Evolutionary conservation across 768 basidiomycete species (phyloP).

Genomic region (Pisolithus orientalis): DNA sequence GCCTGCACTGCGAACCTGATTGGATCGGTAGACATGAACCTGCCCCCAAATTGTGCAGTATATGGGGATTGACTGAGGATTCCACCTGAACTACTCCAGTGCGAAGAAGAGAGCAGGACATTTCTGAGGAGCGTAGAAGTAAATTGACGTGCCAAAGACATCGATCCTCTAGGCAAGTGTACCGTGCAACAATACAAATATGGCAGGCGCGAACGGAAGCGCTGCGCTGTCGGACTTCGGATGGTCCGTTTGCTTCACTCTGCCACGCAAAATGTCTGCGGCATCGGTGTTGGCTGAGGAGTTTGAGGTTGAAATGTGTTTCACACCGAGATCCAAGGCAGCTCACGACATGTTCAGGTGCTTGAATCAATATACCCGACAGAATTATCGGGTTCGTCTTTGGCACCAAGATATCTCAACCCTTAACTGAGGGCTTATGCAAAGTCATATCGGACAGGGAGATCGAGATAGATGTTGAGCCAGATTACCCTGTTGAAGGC

Average conservation of each 20-base stretch:
- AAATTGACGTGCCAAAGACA: constrained; percentile 18
- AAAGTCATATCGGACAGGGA: constrained; percentile 82
- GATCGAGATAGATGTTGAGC: constrained; percentile 81
- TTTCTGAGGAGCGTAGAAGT: constrained; percentile 9
- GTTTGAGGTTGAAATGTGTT: constrained; percentile 60
- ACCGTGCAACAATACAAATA: constrained; percentile 5
- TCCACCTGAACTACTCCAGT: neutral
- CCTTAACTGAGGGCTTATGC: constrained; percentile 41
- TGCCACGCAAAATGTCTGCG: constrained; percentile 44
- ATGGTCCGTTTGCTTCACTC: neutral
- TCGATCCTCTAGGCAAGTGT: neutral
- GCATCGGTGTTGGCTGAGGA: constrained; percentile 73
- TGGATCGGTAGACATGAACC: neutral
- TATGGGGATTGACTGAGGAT: neutral
- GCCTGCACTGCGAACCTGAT: neutral
- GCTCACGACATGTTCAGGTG: constrained; percentile 46
- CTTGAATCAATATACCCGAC: constrained; percentile 95
- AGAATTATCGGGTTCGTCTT: constrained; percentile 80
- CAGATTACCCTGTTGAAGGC: constrained; percentile 68
- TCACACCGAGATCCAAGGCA: constrained; percentile 1
- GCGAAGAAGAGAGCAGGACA: neutral
- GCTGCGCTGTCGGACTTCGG: constrained; percentile 18
- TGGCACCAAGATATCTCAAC: constrained; percentile 25
- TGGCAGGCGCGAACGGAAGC: neutral
- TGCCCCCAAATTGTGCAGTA: neutral